Percentiles rank a stretch among this genome's conserved stretches.
Evolutionary conservation across 495 filamentous ascomycete genomes (phyloP).

Genomic region (Lasiosphaeriaceae sp.): DNA sequence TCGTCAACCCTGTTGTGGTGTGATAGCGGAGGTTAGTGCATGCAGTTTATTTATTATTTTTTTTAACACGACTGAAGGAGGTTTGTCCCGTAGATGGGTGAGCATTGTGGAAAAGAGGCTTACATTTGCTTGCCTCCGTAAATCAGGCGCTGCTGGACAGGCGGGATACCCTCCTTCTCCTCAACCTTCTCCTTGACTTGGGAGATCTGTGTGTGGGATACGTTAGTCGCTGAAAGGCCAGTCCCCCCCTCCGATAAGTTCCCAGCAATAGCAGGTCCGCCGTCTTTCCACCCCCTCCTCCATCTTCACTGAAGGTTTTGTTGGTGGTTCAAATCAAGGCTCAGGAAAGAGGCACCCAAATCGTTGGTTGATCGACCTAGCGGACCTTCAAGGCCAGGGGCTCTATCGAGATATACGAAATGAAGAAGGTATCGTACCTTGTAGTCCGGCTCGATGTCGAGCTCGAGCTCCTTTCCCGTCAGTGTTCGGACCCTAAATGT

Average conservation of each 20-base stretch:
- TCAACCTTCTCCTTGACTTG: slow-evolving; percentile 98
- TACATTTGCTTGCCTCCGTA: slow-evolving; percentile 98
- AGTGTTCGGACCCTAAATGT: slow-evolving; percentile 82
- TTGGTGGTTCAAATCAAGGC: too few species aligned
- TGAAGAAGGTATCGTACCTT: slow-evolving; percentile 53
- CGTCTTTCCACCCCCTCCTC: too few species aligned
- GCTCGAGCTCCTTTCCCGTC: slow-evolving; percentile 97
- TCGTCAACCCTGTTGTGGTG: slow-evolving; percentile 70
- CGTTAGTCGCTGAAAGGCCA: not conserved
- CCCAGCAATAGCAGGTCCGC: too few species aligned
- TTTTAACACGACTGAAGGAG: not conserved
- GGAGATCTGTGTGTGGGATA: slow-evolving; percentile 58
- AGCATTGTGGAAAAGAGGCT: slow-evolving; percentile 16
- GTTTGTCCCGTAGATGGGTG: not conserved
- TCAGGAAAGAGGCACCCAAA: too few species aligned
- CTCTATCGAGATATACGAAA: not conserved
- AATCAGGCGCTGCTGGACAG: slow-evolving; percentile 94
- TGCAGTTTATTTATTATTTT: not conserved
- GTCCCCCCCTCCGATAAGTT: too few species aligned
- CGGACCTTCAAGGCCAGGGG: too few species aligned
- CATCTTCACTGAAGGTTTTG: too few species aligned
- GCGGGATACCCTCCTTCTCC: slow-evolving; percentile 97
- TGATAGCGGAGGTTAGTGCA: not conserved
- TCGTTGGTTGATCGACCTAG: too few species aligned
- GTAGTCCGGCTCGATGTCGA: slow-evolving; percentile 89